Evolutionary conservation across 176 grass and related monocot species (phyloP).

Genomic region (Hordeum vulgare): DNA sequence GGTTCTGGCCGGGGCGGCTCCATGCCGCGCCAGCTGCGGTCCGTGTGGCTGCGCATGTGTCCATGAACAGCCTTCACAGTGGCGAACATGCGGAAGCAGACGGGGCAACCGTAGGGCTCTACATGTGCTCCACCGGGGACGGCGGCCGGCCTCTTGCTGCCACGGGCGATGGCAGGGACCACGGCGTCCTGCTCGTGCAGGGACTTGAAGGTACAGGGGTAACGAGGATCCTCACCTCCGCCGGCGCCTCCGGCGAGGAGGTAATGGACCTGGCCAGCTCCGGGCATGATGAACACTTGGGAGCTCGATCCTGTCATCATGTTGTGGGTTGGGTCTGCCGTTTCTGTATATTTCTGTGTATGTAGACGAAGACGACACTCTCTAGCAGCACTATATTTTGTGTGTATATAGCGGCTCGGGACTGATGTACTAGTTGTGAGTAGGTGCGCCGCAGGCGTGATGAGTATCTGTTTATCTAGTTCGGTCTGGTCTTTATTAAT

Average conservation of each 20-base stretch:
- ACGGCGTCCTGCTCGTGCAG: conserved; percentile 6
- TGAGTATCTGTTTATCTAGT: background rate
- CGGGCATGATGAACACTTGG: conserved; percentile 11
- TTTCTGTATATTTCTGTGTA: background rate
- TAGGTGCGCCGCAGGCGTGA: background rate
- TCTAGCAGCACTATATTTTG: background rate
- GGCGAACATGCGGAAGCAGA: conserved; percentile 30
- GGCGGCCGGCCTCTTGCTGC: background rate
- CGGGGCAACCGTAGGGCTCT: conserved; percentile 12
- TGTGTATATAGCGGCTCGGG: background rate
- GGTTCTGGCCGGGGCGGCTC: background rate
- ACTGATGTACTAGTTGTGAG: background rate
- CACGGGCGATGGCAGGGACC: background rate
- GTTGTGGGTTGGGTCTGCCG: background rate
- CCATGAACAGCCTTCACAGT: conserved; percentile 40
- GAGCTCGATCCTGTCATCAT: background rate
- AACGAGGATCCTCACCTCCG: background rate
- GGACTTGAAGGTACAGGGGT: background rate
- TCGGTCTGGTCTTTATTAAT: too few relatives aligned
- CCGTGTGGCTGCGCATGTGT: conserved; percentile 51
- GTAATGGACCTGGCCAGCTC: background rate
- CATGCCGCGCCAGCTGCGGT: conserved; percentile 51
- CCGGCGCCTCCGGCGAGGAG: background rate
- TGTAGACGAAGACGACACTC: background rate
- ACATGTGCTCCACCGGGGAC: background rate